These are phyloP conservation scores for Cenococcum geophilum DNA, from an alignment of 495 filamentous ascomycete genomes.

Conservation along the genomic window DNA sequence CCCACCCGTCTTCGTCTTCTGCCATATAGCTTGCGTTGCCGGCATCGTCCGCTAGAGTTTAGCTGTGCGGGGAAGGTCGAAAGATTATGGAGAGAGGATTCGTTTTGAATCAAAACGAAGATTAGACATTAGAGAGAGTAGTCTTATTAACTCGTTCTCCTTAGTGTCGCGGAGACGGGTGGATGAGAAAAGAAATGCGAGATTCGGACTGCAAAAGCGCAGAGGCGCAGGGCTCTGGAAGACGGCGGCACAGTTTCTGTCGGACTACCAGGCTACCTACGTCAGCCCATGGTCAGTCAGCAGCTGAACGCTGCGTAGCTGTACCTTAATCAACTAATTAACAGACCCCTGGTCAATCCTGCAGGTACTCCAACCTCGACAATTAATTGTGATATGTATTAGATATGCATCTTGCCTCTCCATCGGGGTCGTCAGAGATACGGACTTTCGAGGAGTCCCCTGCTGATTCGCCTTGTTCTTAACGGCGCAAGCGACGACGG, in stretches of 20 bases:
- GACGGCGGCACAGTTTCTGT: conserved; percentile 18
- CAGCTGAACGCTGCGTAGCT: background rate
- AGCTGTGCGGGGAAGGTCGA: background rate
- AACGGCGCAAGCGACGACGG: too few relatives aligned
- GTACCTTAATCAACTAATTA: background rate
- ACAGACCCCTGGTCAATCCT: background rate
- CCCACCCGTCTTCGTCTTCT: conserved; percentile 39
- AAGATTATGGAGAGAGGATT: background rate
- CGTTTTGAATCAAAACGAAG: background rate
- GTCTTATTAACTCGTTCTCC: background rate
- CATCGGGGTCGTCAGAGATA: background rate
- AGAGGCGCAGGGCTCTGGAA: conserved; percentile 4
- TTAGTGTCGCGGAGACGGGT: background rate
- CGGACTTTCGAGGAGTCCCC: background rate
- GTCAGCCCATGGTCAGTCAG: conserved; percentile 19
- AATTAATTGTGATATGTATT: background rate
- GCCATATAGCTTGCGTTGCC: conserved; percentile 31
- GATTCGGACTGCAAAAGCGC: too few relatives aligned
- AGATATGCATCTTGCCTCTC: background rate
- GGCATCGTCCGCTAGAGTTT: conserved; percentile 9
- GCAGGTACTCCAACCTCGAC: background rate
- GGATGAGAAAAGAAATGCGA: conserved; percentile 4
- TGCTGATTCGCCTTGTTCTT: too few relatives aligned
- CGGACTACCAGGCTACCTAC: conserved; percentile 6
- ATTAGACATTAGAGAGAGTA: conserved; percentile 4